phyloP scores from a whole-genome alignment of 495 filamentous ascomycete species.

The Lophiostoma macrostomum region DNA sequence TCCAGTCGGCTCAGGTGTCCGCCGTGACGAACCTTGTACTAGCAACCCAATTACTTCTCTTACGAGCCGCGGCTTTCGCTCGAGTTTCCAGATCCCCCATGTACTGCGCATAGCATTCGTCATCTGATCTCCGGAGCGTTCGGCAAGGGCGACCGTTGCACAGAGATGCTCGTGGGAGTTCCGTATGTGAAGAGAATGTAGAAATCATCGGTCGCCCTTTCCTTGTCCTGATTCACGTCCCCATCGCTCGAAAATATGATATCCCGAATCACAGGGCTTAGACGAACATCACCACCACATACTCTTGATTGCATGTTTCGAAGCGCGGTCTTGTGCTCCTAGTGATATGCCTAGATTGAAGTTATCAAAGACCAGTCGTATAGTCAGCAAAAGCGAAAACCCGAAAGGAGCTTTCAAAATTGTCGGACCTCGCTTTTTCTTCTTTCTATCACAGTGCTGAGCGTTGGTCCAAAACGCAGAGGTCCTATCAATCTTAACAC shows the following conservation, averaged over 20 bases:
- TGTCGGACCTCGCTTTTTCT: constrained; percentile 47
- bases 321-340: constrained; percentile 50
- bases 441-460: constrained; percentile 51
- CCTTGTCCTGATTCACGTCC: constrained; percentile 41
- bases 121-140: constrained; percentile 50
- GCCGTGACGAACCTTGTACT: constrained; percentile 59
- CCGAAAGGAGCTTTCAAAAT: constrained; percentile 50
- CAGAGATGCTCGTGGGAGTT: constrained; percentile 58
- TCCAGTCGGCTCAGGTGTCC: too few relatives aligned
- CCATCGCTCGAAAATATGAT: not conserved
- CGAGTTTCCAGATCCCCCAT: constrained; percentile 10
- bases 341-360: constrained; percentile 61
- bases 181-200: constrained; percentile 62
- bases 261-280: too few relatives aligned
- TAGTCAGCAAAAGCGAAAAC: constrained; percentile 54
- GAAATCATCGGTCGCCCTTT: constrained; percentile 55
- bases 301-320: constrained; percentile 49
- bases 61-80: constrained; percentile 41
- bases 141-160: constrained; percentile 54
- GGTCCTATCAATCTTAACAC: constrained; percentile 56
- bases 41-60: constrained; percentile 58
- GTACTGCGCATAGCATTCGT: constrained; percentile 45
- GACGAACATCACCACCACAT: constrained; percentile 51
- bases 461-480: constrained; percentile 55
- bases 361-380: constrained; percentile 61